Base-by-base conservation (phyloP, 2,329 filamentous ascomycete species). In the Fusarium lyarnte region DNA sequence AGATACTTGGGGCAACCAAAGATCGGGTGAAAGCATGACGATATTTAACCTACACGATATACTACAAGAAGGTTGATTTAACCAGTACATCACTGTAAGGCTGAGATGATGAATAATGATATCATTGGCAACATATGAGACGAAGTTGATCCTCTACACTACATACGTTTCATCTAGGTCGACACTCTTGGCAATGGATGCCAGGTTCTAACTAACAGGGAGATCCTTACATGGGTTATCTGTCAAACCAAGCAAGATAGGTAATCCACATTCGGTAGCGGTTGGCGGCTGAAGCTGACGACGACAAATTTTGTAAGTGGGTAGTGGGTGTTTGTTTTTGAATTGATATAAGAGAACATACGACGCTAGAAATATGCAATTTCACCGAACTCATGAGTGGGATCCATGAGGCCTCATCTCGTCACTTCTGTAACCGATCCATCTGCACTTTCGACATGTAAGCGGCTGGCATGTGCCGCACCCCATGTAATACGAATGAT, bases 51-150 rank as follows among this genome's bases (percentile, higher is more conserved):
- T 52, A 25, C 11, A 16, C 5, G 33, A 27, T 52, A 35, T 19
- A 25, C 36, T 36, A 19, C 49, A 52, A 52, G 33, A 33, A 35
- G 25, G 13, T n/a, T 36, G 49, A 25, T 25, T 52, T 11, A 25
- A 35, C n/a, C 9, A 43, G 31, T 9, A 42, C 29, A 39, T 14
- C 21, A 66, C 59, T 46, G 43, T 52, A 64, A 64, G 72, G 60
- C 53, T 53, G 54, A 65, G 49, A 31, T 43, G 19, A 33, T 52
- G 42, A 53, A 62, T 25, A 17, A 46, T 70, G 60, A 63, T 66
- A 70, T 66, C 42, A 73, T 72, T 31, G 51, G 46, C 38, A 55
- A 62, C 45, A 59, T 36, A 63, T 57, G 70, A 70, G 60, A 73
- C 47, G 53, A 72, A 62, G n/a, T 46, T 42, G 63, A 70, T 43